phyloP scores from a whole-genome alignment of 768 basidiomycete species.

The Brasilioporus rufonigricans region DNA sequence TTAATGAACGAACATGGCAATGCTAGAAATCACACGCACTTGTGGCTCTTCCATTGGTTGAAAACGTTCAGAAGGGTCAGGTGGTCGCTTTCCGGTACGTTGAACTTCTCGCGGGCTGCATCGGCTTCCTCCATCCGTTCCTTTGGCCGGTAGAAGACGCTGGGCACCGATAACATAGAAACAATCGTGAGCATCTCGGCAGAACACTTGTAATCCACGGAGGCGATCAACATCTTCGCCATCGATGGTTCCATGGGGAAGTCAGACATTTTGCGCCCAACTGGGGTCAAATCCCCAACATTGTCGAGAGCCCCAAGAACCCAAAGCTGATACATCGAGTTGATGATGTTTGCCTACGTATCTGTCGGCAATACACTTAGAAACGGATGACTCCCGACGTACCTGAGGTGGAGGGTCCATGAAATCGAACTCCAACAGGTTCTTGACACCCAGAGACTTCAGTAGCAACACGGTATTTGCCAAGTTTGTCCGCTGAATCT shows the following conservation, averaged over 20 bases:
- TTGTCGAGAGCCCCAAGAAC: slow-evolving; percentile 97
- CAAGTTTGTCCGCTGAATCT: slow-evolving; percentile 96
- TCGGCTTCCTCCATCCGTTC: slow-evolving; percentile 98
- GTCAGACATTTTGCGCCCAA: slow-evolving; percentile 96
- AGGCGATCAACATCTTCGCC: slow-evolving; percentile 94
- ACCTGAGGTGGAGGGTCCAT: slow-evolving; percentile 99
- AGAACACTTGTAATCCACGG: slow-evolving; percentile 91
- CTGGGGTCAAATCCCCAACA: slow-evolving; percentile 90
- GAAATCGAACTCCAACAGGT: slow-evolving; percentile 96
- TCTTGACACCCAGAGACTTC: slow-evolving; percentile 96
- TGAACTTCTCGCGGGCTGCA: slow-evolving; percentile 96
- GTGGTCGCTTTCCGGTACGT: slow-evolving; percentile 98
- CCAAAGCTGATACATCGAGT: slow-evolving; percentile 99
- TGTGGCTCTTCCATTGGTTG: slow-evolving; percentile 96
- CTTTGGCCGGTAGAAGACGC: slow-evolving; percentile 96
- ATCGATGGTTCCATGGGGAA: slow-evolving; percentile 99
- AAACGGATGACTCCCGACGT: slow-evolving; percentile 7
- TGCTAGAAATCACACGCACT: slow-evolving; percentile 46
- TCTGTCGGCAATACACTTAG: not conserved
- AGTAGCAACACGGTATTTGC: slow-evolving; percentile 94
- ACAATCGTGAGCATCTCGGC: slow-evolving; percentile 98
- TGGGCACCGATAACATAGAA: slow-evolving; percentile 97
- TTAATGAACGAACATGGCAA: slow-evolving; percentile 3
- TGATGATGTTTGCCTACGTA: slow-evolving; percentile 86
- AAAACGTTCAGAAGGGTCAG: slow-evolving; percentile 94